These are phyloP conservation scores for Bombardia bombarda DNA, from an alignment of 495 filamentous ascomycete species.

Conservation along the genomic window DNA sequence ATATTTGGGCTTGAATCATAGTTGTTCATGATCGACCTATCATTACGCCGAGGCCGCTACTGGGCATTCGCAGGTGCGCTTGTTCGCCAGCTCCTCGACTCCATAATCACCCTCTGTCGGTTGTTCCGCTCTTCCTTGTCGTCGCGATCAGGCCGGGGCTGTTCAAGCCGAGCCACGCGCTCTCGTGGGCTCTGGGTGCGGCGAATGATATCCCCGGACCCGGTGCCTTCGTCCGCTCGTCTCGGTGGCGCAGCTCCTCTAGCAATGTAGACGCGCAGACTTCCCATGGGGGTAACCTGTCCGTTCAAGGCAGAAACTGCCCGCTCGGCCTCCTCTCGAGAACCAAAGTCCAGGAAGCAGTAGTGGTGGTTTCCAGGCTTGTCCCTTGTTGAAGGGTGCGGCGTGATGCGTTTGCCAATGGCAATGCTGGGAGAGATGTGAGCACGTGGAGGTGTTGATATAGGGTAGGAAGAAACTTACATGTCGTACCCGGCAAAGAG, in stretches of 20 bases:
- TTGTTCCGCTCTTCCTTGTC: neutral
- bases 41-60: no score
- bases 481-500: constrained; percentile 54
- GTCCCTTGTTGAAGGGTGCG: constrained; percentile 44
- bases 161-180: neutral
- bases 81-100: constrained; percentile 1
- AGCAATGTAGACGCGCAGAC: constrained; percentile 12
- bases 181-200: no score
- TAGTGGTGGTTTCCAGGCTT: constrained; percentile 55
- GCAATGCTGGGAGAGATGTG: constrained; percentile 28
- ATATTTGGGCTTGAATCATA: no score
- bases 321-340: constrained; percentile 44
- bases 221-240: neutral
- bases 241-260: constrained; percentile 5
- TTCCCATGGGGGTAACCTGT: constrained; percentile 5
- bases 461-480: constrained; percentile 19
- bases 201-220: no score
- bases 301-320: constrained; percentile 30
- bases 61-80: no score
- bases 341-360: constrained; percentile 58
- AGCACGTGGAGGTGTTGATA: neutral
- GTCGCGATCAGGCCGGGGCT: no score
- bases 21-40: no score
- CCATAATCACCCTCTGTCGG: constrained; percentile 1
- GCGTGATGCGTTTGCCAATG: constrained; percentile 57